Evolutionary conservation across 805 yeast species (phyloP), one percentile per base, ranked within the genome.

Genomic region (Candida berthetii): DNA sequence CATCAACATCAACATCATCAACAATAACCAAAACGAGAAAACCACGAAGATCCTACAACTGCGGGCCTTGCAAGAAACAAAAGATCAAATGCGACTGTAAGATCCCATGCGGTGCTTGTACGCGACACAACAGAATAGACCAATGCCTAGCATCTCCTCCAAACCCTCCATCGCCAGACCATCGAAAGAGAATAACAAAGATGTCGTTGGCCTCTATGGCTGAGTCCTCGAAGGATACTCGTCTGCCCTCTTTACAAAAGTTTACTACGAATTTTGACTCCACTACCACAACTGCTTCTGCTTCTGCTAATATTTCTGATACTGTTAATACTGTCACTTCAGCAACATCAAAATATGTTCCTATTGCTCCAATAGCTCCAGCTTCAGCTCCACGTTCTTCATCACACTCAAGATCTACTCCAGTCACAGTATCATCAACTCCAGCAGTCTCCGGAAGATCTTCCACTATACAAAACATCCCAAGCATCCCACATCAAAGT

Each of bases 11-110:
- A 13, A 25, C 22, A 7, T 7, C 32, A 14, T 10, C 32, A 29
- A 29, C 11, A 29, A n/a, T 15, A n/a, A 4, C 38, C 15, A 34
- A 9, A 24, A 28, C 9, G 18, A 66, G 66, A 46, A 51, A 73
- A 42, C 68, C 66, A 38, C 56, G 80, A 44, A 58, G 80, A 35
- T 69, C 76, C n/a, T 75, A 75, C 50, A 69, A 71, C 41, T 76
- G 81, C 53, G 80, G 79, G 1, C 78, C 77, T 2, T 76, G 81
- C 48, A 72, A 72, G 48, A 54, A 61, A n/a, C 68, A 71, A 42
- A 75, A 76, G 53, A 71, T 74, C 50, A 73, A 72, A 49, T 76
- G 81, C 55, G 78, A 76, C 47, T 64, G 72, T 42, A 50, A 60
- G 36, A 57, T 58, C 7, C 80, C 80, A 1, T 75, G 80, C 50